Evolutionary conservation across 495 filamentous ascomycete genomes (phyloP).

Genomic region (Neurospora pannonica): DNA sequence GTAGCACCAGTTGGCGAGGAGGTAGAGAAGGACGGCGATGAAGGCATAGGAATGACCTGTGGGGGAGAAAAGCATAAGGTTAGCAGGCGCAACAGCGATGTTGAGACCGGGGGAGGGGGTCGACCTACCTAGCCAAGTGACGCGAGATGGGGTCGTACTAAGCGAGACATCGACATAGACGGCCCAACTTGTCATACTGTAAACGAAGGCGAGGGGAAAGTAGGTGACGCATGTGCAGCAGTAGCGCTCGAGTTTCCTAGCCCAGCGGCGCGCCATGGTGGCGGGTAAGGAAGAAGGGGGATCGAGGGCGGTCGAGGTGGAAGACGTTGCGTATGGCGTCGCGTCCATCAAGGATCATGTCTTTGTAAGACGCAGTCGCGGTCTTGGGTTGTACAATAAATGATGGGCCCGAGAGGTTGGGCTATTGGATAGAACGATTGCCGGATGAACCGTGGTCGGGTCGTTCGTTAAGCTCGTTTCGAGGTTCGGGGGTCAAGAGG

Average conservation of each 20-base stretch:
- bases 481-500: background rate
- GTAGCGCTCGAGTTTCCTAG: slow-evolving; percentile 67
- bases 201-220: slow-evolving; percentile 84
- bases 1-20: slow-evolving; percentile 78
- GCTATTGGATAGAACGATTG: background rate
- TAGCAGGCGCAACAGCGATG: background rate
- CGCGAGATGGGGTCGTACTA: slow-evolving; percentile 48
- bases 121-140: slow-evolving; percentile 56
- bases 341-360: slow-evolving; percentile 14
- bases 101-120: background rate
- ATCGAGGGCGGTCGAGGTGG: slow-evolving; percentile 4
- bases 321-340: slow-evolving; percentile 12
- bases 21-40: slow-evolving; percentile 62
- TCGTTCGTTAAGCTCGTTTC: background rate
- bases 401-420: background rate
- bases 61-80: background rate
- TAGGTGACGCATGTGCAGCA: slow-evolving; percentile 75
- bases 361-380: background rate
- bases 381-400: background rate
- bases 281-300: background rate
- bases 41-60: slow-evolving; percentile 37
- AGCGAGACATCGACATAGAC: slow-evolving; percentile 77
- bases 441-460: background rate
- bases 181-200: slow-evolving; percentile 81
- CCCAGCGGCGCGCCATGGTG: slow-evolving; percentile 48